Base-by-base conservation (phyloP, 768 basidiomycete genomes). In the Symmetrospora coprosmae region DNA sequence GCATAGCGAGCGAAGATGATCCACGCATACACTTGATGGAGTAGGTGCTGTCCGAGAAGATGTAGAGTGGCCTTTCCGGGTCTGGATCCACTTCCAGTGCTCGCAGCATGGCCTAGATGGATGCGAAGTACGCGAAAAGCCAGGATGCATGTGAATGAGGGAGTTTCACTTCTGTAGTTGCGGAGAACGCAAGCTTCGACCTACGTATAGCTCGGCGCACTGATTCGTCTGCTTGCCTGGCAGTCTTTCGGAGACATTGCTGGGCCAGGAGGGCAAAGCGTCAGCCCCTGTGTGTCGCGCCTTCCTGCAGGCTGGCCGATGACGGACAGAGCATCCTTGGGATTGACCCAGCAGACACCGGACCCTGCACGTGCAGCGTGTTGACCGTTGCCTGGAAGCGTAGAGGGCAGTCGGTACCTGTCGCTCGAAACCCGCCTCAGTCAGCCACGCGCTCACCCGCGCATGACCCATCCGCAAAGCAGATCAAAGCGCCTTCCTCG, bases 191-290 rank as follows among this genome's bases (percentile, higher is more conserved):
- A n/a, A n/a, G n/a, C n/a, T 46, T 17, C 16, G 28, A 47, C 55
- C 30, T 21, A 58, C 55, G 55, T 58, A 58, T 45, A 58, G 55
- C 55, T 58, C 55, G 17, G 38, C 55, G 30, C 38, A 41, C 23
- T 58, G 55, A 23, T 58, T 58, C 21, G 23, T 58, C 41, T 58
- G 55, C 21, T 58, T 58, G 31, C 55, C 55, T 2, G 55, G 55
- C 19, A 58, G 39, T 16, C 55, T 19, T 23, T 58, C 55, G 31
- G 55, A 31, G 7, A 58, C 2, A 4, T 43, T 33, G 8, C 55
- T 58, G 55, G 9, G 30, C 3, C 17, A 30, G 49, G 16, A 9
- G 17, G n/a, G n/a, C 4, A 13, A 19, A 16, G 9, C 30, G 21
- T 50, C 28, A 50, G 49, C 17, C 27, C 17, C n/a, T 9, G 11